Evolutionary conservation across 208 protist genomes (phyloP).

Genomic region (Sergeia podlipaevii): DNA sequence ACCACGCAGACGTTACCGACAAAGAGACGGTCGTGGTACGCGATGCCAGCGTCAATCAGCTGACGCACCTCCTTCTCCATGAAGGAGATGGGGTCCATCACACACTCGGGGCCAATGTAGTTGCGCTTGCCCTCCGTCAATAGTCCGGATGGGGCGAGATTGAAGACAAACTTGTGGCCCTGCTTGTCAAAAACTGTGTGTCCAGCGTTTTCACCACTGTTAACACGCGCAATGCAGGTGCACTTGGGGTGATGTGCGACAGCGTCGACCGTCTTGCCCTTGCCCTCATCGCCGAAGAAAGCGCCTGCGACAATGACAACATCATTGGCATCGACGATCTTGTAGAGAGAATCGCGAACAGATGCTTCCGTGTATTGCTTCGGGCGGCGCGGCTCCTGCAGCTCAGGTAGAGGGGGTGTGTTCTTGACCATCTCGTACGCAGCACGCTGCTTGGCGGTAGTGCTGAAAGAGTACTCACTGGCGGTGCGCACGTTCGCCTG

Average conservation of each 20-base stretch:
- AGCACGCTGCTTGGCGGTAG: slow-evolving; percentile 36
- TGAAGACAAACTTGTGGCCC: slow-evolving; percentile 89
- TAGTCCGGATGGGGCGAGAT: slow-evolving; percentile 85
- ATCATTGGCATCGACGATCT: slow-evolving; percentile 69
- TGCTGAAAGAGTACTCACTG: slow-evolving; percentile 34
- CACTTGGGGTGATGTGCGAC: slow-evolving; percentile 76
- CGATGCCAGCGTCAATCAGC: slow-evolving; percentile 71
- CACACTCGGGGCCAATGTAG: slow-evolving; percentile 87
- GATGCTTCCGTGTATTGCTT: slow-evolving; percentile 68
- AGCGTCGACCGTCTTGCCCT: slow-evolving; percentile 91
- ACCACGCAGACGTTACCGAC: slow-evolving; percentile 90
- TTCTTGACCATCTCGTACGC: slow-evolving; percentile 62
- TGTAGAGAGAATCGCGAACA: slow-evolving; percentile 68
- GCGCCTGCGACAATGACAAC: slow-evolving; percentile 90
- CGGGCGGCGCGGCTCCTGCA: slow-evolving; percentile 49
- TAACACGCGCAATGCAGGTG: slow-evolving; percentile 86
- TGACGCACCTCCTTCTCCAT: slow-evolving; percentile 88
- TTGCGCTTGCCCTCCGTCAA: slow-evolving; percentile 72
- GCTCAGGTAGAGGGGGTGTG: slow-evolving; percentile 55
- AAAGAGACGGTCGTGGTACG: slow-evolving; percentile 77
- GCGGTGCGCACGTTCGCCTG: slow-evolving; percentile 3
- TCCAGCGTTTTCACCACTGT: slow-evolving; percentile 91
- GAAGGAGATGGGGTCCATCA: slow-evolving; percentile 91
- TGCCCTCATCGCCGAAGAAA: slow-evolving; percentile 93
- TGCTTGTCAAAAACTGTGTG: slow-evolving; percentile 86